Base-by-base conservation (phyloP, 78 protist species). In the Dictyostelium brefeldianum region DNA sequence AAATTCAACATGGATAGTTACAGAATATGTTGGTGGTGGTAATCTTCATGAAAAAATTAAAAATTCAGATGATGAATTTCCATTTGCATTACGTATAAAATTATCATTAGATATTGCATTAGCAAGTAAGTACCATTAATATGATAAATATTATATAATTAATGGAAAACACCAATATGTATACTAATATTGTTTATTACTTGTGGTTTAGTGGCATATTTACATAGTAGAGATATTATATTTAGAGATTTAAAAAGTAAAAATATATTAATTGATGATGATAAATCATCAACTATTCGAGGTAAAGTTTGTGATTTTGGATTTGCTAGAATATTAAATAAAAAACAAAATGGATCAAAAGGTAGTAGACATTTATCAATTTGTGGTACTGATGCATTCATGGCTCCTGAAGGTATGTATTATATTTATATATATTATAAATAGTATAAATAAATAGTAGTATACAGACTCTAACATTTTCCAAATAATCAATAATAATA, bases 301-400 rank as follows among this genome's bases (percentile, higher is more conserved):
- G 93, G 85, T 9, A 87, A 87, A 7, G 84, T 87, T 59, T 87
- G 93, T 78, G 93, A 87, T 50, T 87, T 87, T 87, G 93, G 93
- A 10, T 87, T 87, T 43, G 93, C 93, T 12, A 43, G 93, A 43
- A 87, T 87, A 50, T 73, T 77, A 59, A 87, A 64, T 10, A 87
- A 77, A 47, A 87, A 87, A 54, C 79, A 71, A 71, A 20, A 43
- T 18, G 75, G 75, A 41, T 56, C 43, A 71, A 20, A 43, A 18
- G 75, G 75, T 29, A 87, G 78, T 65, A 87, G 84, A 77, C 93
- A 87, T 36, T 77, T 87, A 48, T 87, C 93, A 1, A 59, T 87
- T 29, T 56, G 75, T 65, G 93, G 93, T 29, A 87, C 84, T 4
- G 93, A 87, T 65, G 79, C 47, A n/a, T 77, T 74, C 17, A 87